A percentile compares a stretch with the other conserved stretches of the same genome.
Conservation (phyloP, 306 rosid genomes). For the Neltuma alba region DNA sequence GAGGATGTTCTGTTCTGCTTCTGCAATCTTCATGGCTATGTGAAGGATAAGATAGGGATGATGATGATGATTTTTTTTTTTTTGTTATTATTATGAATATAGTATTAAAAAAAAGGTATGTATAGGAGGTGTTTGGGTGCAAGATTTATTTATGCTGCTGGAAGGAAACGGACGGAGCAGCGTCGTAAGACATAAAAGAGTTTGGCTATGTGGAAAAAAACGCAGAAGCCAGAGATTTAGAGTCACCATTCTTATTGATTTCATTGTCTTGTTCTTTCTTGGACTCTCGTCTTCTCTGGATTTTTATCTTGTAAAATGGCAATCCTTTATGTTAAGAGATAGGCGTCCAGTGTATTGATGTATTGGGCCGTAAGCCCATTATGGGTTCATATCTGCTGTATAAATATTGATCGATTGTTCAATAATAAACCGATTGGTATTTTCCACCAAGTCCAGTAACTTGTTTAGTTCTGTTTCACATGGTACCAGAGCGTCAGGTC, state of each 20-base stretch:
- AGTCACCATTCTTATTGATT: conserved; percentile 2
- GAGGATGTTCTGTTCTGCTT: conserved; percentile 17
- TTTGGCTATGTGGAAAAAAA: conserved; percentile 31
- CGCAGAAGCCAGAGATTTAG: conserved; percentile 30
- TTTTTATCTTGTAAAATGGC: conserved; percentile 34
- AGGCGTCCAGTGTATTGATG: no score
- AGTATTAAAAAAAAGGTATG: not conserved
- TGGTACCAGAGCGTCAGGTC: no score
- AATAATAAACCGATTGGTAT: no score
- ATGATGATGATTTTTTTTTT: not conserved
- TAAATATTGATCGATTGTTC: no score
- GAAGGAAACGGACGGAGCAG: conserved; percentile 28
- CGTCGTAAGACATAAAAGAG: conserved; percentile 11
- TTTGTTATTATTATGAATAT: not conserved
- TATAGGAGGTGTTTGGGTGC: conserved; percentile 2
- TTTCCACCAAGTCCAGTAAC: no score
- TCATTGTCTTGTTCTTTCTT: not conserved
- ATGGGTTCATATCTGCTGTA: no score
- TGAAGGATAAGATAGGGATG: conserved; percentile 23
- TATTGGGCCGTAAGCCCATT: no score
- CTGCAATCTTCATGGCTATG: not conserved
- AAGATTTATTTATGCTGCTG: conserved; percentile 41
- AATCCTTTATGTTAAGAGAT: no score
- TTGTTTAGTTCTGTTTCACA: no score
- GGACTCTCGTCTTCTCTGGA: conserved; percentile 28